Base-by-base conservation (phyloP, 106 monocot species). In the Phalaenopsis equestris region DNA sequence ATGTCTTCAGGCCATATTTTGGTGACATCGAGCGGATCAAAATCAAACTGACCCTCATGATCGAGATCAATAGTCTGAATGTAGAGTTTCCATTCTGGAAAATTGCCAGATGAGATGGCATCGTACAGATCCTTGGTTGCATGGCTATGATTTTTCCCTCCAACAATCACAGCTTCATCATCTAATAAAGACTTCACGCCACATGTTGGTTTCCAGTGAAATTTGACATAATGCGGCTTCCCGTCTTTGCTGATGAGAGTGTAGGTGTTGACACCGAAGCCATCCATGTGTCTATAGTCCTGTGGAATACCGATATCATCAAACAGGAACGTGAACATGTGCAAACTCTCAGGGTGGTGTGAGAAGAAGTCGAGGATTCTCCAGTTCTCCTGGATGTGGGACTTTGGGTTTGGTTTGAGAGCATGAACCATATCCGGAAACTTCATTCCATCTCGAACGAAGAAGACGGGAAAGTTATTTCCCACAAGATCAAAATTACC, bases 1-100 rank as follows among this genome's bases (percentile, higher is more conserved):
- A 95, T 82, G 47, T 95, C 94, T 68, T 95, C 94, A 18, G 94
- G 94, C 90, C 94, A 95, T 30, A 86, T 92, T 82, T 95, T 95
- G 8, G 94, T 95, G 79, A 92, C 94, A 86, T 95, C 94, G 56
- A 95, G 92, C 42, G 87, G 94, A 77, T 95, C 94, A 78, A 95
- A 95, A 72, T 95, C 94, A 70, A 92, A 95, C 72, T 58, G 84
- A 64, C 90, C 90, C 67, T 95, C 94, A 84, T 90, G 84, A 16
- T 85, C 87, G 2, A 90, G 90, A 46, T 95, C 94, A 1, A 95
- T 90, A 5, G 84, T 95, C 82, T 95, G 94, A 76, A 95, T 90
- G 81, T 77, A 92, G 67, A 95, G 90, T 75, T 92, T 92, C 94
- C 94, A 95, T 67, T 95, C 90, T 42, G 94, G 92, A 72, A 81